These are phyloP conservation scores for Ceratobasidium sp. DNA, from an alignment of 1,284 basidiomycete genomes.

Conservation along the genomic window DNA sequence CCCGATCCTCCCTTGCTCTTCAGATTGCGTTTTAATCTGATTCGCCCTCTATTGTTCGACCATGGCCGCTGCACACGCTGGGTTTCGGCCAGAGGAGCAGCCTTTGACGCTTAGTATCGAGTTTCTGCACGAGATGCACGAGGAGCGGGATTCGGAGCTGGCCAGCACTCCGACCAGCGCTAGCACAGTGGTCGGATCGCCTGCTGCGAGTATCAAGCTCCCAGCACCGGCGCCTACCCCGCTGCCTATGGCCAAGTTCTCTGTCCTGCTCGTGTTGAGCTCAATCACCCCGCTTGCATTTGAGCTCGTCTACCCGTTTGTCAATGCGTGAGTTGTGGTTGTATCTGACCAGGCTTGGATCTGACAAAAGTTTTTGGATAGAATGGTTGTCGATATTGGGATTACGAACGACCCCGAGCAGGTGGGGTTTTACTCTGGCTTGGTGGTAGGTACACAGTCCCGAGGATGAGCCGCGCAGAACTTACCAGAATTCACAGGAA, in stretches of 20 bases:
- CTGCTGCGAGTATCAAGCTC: slow-evolving; percentile 38
- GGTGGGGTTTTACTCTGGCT: slow-evolving; percentile 48
- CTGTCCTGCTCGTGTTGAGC: slow-evolving; percentile 39
- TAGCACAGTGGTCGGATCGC: slow-evolving; percentile 22
- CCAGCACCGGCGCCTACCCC: slow-evolving; percentile 12
- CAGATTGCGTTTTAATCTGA: neutral
- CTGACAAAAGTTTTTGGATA: slow-evolving; percentile 15
- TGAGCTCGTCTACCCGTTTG: slow-evolving; percentile 43
- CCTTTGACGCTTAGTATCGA: slow-evolving; percentile 22
- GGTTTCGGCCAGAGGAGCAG: slow-evolving; percentile 29
- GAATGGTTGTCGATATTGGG: slow-evolving; percentile 42
- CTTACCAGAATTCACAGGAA: slow-evolving; percentile 7
- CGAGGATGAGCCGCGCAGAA: neutral
- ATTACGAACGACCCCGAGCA: slow-evolving; percentile 45
- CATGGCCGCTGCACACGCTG: slow-evolving; percentile 18
- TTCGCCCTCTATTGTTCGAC: neutral
- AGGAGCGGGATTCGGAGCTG: neutral
- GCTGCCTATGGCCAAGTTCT: slow-evolving; percentile 38
- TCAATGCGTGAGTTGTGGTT: slow-evolving; percentile 34
- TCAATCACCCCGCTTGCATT: slow-evolving; percentile 28
- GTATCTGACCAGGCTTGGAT: neutral
- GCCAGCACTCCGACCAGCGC: neutral
- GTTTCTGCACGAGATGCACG: slow-evolving; percentile 24
- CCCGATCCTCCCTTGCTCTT: neutral
- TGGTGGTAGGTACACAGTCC: slow-evolving; percentile 26